phyloP scores from a whole-genome alignment of 2,329 filamentous ascomycete genomes.

The Trichoderma lentiforme region DNA sequence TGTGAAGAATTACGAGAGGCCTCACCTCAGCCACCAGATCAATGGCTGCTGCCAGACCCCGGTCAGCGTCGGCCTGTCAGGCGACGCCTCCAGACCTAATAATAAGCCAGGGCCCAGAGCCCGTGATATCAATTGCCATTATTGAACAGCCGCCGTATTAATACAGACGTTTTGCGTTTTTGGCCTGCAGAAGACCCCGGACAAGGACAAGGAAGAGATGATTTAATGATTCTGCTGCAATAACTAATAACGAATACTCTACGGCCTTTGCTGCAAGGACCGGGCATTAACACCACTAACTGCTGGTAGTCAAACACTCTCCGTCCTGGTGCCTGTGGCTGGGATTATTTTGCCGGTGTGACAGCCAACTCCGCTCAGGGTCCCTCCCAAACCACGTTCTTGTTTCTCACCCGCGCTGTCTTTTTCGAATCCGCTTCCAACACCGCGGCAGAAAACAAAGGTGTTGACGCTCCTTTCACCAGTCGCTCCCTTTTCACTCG shows the following conservation, averaged over 20 bases:
- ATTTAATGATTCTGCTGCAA: not conserved
- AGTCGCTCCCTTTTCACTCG: not conserved
- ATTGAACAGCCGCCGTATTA: not conserved
- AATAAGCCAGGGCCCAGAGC: not conserved
- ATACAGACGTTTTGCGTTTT: not conserved
- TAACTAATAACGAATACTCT: not conserved
- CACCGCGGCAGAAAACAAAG: not conserved
- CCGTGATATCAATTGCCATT: not conserved
- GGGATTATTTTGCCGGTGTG: constrained; percentile 9
- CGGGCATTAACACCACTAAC: not conserved
- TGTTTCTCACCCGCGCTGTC: not conserved
- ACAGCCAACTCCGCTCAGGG: constrained; percentile 8
- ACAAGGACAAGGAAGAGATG: not conserved
- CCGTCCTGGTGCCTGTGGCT: not conserved
- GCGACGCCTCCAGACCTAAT: not conserved
- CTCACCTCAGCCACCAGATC: constrained; percentile 6
- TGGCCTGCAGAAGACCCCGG: not conserved
- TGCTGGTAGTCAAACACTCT: constrained; percentile 3
- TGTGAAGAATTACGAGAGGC: not conserved
- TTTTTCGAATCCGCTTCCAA: not conserved
- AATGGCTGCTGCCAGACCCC: not conserved
- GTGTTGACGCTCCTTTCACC: constrained; percentile 8
- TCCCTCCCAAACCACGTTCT: not conserved
- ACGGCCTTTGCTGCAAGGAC: not conserved
- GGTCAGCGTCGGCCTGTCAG: constrained; percentile 1